A percentile compares a stretch with the other conserved stretches of the same genome.
phyloP scores from a whole-genome alignment of 768 basidiomycete genomes.

The Chalciporus sphaerocephalus region DNA sequence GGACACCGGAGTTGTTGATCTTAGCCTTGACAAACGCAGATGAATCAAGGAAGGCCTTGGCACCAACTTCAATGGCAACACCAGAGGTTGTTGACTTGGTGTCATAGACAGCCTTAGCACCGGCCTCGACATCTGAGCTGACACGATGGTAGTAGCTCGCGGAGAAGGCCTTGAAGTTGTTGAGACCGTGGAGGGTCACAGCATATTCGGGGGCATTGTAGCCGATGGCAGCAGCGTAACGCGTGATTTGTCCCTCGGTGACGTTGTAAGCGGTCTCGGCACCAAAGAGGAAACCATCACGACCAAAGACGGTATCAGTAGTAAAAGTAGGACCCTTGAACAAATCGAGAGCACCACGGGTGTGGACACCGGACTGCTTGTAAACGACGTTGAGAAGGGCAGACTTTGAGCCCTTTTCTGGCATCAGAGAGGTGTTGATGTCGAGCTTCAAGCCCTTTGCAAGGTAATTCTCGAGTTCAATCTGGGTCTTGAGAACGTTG shows the following conservation, averaged over 20 bases:
- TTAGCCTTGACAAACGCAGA: slow-evolving; percentile 96
- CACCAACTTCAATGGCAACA: slow-evolving; percentile 90
- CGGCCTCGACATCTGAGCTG: slow-evolving; percentile 85
- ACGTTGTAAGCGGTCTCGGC: slow-evolving; percentile 97
- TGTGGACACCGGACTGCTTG: slow-evolving; percentile 96
- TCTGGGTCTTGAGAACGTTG: slow-evolving; percentile 85
- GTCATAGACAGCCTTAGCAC: slow-evolving; percentile 96
- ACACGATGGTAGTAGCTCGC: slow-evolving; percentile 99
- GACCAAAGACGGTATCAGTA: slow-evolving; percentile 90
- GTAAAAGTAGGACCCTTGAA: slow-evolving; percentile 99
- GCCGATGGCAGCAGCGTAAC: slow-evolving; percentile 88
- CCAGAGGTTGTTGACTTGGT: slow-evolving; percentile 82
- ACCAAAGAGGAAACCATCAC: slow-evolving; percentile 96
- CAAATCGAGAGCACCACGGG: slow-evolving; percentile 83
- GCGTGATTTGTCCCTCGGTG: slow-evolving; percentile 85
- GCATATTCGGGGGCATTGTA: slow-evolving; percentile 97
- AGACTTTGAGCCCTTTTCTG: slow-evolving; percentile 82
- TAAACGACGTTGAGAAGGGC: slow-evolving; percentile 81
- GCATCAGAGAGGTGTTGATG: slow-evolving; percentile 73
- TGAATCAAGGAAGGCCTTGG: slow-evolving; percentile 86
- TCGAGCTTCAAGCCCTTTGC: slow-evolving; percentile 98
- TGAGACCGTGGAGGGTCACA: slow-evolving; percentile 88
- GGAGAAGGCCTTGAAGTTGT: slow-evolving; percentile 89
- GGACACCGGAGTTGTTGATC: slow-evolving; percentile 94
- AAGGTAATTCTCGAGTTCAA: slow-evolving; percentile 96